A percentile compares a stretch with the other conserved stretches of the same genome.
Evolutionary conservation across 768 basidiomycete species (phyloP).

Genomic region (Macrolepiota dolichaula): DNA sequence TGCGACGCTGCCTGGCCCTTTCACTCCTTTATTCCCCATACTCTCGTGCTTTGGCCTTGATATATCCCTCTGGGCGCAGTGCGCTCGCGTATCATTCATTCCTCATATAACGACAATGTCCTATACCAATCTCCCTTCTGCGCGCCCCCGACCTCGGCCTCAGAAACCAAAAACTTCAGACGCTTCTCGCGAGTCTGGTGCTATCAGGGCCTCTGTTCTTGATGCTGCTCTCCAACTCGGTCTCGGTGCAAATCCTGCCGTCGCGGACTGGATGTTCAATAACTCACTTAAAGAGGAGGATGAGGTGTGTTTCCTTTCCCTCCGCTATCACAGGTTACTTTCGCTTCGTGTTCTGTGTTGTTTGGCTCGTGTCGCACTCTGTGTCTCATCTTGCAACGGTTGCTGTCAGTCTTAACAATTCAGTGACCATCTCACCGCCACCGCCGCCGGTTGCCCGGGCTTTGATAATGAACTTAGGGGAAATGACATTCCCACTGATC

Average conservation of each 20-base stretch:
- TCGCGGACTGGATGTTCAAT: constrained; percentile 73
- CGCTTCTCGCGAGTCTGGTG: constrained; percentile 47
- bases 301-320: constrained; percentile 21
- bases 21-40: not conserved
- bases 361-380: not conserved
- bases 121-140: not conserved
- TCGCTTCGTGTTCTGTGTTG: constrained; percentile 2
- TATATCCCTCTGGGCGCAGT: not conserved
- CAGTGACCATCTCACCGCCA: not conserved
- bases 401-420: not conserved
- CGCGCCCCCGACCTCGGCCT: not conserved
- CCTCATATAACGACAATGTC: not conserved
- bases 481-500: not conserved
- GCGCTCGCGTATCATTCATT: not conserved
- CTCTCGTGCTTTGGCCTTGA: not conserved
- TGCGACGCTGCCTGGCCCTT: not conserved
- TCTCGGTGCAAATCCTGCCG: constrained; percentile 51
- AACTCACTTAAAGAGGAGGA: constrained; percentile 56
- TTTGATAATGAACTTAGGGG: not conserved
- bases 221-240: constrained; percentile 72
- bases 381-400: not conserved
- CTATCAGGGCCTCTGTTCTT: constrained; percentile 69
- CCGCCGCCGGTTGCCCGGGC: not conserved
- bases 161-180: not conserved
- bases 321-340: not conserved